A percentile compares a stretch with the other conserved stretches of the same genome.
These are phyloP conservation scores for Neostapfia colusana DNA, from an alignment of 176 grass and related monocot genomes.

Conservation along the genomic window DNA sequence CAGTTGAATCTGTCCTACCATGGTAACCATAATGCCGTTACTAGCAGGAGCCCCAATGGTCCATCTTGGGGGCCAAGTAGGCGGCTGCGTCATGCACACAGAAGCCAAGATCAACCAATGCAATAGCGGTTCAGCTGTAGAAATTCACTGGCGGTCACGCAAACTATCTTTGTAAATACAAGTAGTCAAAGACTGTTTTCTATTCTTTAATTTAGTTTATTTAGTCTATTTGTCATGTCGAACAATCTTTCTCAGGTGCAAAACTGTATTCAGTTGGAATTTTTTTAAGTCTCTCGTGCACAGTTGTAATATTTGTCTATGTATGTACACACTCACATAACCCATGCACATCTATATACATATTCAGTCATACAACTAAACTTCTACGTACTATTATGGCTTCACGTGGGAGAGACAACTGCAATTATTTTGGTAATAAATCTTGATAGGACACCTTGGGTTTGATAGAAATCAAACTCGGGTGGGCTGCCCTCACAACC, in stretches of 20 bases:
- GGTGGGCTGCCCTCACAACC: no score
- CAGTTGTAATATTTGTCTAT: no score
- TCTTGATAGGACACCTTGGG: no score
- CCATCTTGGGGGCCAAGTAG: constrained; percentile 35
- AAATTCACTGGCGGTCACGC: constrained; percentile 23
- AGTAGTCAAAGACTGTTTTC: neutral
- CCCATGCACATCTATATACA: no score
- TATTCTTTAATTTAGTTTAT: constrained; percentile 27
- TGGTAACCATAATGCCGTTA: neutral
- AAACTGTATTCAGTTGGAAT: neutral
- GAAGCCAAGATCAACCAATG: constrained; percentile 33
- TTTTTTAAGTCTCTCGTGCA: no score
- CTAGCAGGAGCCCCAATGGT: constrained; percentile 41
- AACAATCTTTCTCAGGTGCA: constrained; percentile 25
- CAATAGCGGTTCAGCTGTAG: constrained; percentile 14
- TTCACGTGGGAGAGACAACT: no score
- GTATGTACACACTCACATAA: no score
- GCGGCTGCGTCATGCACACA: constrained; percentile 43
- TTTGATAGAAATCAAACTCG: no score
- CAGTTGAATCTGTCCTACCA: constrained; percentile 20
- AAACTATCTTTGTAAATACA: constrained; percentile 44
- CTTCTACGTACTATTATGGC: no score
- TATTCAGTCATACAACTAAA: no score
- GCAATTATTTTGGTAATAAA: no score
- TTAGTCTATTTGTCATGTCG: constrained; percentile 27